Conservation (phyloP, 176 grass and related monocot genomes). For the Oryza coarctata region DNA sequence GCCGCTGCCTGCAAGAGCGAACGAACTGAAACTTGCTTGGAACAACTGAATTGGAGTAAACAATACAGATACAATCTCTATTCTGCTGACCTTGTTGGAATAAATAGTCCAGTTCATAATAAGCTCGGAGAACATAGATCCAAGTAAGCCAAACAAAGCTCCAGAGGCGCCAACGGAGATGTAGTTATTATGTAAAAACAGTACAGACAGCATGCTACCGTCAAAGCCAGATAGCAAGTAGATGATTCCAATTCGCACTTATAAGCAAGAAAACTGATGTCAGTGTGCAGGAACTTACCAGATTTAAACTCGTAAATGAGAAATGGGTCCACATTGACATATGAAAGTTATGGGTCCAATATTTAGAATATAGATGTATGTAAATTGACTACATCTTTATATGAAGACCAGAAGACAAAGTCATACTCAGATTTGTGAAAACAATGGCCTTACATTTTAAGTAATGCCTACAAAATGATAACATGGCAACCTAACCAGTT, state of each 20-base stretch:
- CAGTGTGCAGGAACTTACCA: not conserved
- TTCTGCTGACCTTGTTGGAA: constrained; percentile 74
- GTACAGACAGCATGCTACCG: constrained; percentile 69
- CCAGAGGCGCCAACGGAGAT: constrained; percentile 89
- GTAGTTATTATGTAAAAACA: constrained; percentile 56
- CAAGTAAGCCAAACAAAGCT: constrained; percentile 91
- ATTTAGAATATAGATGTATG: not conserved
- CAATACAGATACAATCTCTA: not conserved
- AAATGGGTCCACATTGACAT: not conserved
- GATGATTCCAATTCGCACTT: constrained; percentile 78
- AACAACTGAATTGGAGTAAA: constrained; percentile 1
- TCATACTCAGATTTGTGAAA: not conserved
- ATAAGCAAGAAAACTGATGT: constrained; percentile 20
- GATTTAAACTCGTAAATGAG: not conserved
- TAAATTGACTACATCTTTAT: not conserved
- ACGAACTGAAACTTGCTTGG: constrained; percentile 12
- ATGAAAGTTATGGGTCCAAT: not conserved
- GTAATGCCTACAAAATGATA: not conserved
- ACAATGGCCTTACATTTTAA: not conserved
- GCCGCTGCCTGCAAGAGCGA: constrained; percentile 60
- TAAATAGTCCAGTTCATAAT: constrained; percentile 97
- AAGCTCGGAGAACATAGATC: constrained; percentile 96
- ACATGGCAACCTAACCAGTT: not conserved
- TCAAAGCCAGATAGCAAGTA: constrained; percentile 86
- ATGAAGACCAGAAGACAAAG: not conserved